These are phyloP conservation scores for Melampsora americana DNA, from an alignment of 1,284 basidiomycete species.

Conservation along the genomic window DNA sequence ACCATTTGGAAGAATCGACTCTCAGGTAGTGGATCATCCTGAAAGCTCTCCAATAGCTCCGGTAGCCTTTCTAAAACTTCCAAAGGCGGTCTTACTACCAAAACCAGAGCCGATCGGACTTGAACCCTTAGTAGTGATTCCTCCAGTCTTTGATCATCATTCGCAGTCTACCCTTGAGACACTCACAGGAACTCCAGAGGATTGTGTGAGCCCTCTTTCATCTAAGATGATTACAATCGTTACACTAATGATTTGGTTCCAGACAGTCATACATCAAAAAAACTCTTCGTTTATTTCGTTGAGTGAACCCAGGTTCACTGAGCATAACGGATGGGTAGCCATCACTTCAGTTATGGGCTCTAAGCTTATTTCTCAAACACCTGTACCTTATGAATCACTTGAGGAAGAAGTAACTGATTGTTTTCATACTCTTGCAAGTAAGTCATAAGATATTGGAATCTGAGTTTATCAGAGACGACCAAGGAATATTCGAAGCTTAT, in stretches of 20 bases:
- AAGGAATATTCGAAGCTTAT: conserved; percentile 6
- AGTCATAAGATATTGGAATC: conserved; percentile 50
- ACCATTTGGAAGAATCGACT: conserved; percentile 59
- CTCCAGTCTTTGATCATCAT: conserved; percentile 60
- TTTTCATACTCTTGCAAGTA: conserved; percentile 58
- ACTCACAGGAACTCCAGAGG: not conserved
- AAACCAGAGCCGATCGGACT: conserved; percentile 56
- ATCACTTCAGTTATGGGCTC: conserved; percentile 23
- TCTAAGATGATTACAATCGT: not conserved
- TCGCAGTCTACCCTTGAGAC: not conserved
- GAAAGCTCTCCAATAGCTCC: conserved; percentile 66
- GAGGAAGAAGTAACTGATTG: conserved; percentile 66
- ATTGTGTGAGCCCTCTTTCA: conserved; percentile 10
- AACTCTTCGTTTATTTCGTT: not conserved
- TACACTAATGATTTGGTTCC: not conserved
- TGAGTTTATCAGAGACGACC: conserved; percentile 60
- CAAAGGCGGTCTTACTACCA: conserved; percentile 62
- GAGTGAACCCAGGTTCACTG: conserved; percentile 6
- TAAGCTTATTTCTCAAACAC: conserved; percentile 33
- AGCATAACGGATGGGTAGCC: conserved; percentile 15
- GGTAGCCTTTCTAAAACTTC: conserved; percentile 81
- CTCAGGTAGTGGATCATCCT: conserved; percentile 70
- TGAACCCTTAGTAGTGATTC: conserved; percentile 54
- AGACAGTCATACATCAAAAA: not conserved
- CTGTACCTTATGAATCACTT: conserved; percentile 55